Conservation (phyloP, 352 stramenopile species). For the Phytophthora hybrid region DNA sequence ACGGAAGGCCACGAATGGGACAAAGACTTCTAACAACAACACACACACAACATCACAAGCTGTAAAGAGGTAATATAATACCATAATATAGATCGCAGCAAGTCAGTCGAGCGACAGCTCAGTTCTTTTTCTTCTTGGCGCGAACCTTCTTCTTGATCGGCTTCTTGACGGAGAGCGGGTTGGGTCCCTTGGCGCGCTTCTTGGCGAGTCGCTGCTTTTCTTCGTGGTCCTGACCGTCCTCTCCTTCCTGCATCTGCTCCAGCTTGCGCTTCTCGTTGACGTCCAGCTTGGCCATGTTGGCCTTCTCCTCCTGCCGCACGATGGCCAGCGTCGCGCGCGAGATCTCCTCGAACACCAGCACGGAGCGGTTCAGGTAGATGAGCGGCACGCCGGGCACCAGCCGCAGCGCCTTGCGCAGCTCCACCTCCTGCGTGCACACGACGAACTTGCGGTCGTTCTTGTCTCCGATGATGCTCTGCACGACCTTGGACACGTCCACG, state of each 20-base stretch:
- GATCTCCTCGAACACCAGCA: constrained; percentile 90
- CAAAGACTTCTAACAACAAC: constrained; percentile 73
- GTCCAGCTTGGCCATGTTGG: constrained; percentile 73
- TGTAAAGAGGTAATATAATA: constrained; percentile 35
- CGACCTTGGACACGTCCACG: constrained; percentile 64
- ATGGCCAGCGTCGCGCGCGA: constrained; percentile 80
- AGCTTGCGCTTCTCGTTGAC: constrained; percentile 84
- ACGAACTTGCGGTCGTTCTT: constrained; percentile 86
- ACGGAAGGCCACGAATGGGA: constrained; percentile 83
- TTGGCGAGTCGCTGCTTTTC: constrained; percentile 53
- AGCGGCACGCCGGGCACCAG: constrained; percentile 77
- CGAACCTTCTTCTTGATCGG: constrained; percentile 81
- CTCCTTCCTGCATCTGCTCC: constrained; percentile 50
- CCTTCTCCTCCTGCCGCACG: constrained; percentile 81
- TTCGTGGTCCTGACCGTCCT: constrained; percentile 2
- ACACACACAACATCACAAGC: constrained; percentile 1
- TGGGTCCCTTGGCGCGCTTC: constrained; percentile 73
- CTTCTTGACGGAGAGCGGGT: constrained; percentile 85
- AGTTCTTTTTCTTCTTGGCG: constrained; percentile 77
- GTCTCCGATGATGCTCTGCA: constrained; percentile 68
- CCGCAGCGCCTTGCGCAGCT: constrained; percentile 80
- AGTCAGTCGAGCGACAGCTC: constrained; percentile 15
- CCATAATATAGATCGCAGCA: constrained; percentile 30
- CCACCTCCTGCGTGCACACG: constrained; percentile 87
- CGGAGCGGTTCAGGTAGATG: constrained; percentile 89